phyloP scores from a whole-genome alignment of 768 basidiomycete genomes.

The Russula sp. region DNA sequence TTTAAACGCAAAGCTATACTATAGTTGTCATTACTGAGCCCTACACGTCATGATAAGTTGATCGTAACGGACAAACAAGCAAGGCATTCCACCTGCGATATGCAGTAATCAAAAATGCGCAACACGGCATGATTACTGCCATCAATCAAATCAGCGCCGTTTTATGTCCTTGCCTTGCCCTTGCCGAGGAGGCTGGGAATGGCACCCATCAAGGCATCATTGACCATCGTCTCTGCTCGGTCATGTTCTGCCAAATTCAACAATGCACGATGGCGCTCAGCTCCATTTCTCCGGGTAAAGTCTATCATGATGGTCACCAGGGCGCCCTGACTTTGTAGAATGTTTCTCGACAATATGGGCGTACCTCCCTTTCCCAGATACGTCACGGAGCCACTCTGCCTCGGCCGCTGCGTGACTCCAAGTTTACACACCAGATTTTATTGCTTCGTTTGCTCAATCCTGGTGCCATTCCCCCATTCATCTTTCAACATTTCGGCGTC shows the following conservation, averaged over 20 bases:
- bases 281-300: neutral
- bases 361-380: neutral
- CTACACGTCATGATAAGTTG: neutral
- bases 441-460: neutral
- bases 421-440: neutral
- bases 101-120: neutral
- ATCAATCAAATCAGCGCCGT: neutral
- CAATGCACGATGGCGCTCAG: neutral
- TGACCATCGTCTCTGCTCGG: neutral
- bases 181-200: too few species aligned
- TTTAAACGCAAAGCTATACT: neutral
- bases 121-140: neutral
- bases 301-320: constrained; percentile 15
- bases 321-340: neutral
- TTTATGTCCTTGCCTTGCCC: too few species aligned
- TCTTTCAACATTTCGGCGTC: neutral
- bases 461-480: neutral
- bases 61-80: neutral
- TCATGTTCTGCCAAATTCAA: neutral
- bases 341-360: neutral
- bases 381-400: neutral
- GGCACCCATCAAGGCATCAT: neutral
- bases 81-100: neutral
- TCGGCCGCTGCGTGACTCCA: neutral
- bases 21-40: neutral